phyloP scores from a whole-genome alignment of 75 land plant species.

The Sequoiadendron giganteum region DNA sequence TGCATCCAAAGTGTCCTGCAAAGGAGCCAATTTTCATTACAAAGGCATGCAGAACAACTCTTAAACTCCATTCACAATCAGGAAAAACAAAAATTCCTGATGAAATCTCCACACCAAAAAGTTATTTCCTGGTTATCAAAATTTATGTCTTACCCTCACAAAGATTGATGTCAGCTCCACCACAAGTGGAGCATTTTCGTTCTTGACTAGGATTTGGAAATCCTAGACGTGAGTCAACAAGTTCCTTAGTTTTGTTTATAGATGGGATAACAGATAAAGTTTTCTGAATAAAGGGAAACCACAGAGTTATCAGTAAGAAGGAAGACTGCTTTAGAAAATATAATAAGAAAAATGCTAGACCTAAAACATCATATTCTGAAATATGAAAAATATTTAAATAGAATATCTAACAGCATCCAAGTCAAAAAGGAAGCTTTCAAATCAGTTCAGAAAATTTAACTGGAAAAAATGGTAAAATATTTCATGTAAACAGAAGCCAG shows the following conservation, averaged over 20 bases:
- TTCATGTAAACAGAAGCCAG: not conserved
- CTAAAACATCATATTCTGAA: not conserved
- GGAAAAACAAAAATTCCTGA: not conserved
- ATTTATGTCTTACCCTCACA: constrained; percentile 25
- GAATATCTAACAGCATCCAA: not conserved
- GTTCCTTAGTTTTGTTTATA: constrained; percentile 11
- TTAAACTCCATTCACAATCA: not conserved
- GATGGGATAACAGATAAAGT: constrained; percentile 17
- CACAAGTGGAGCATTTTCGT: constrained; percentile 18
- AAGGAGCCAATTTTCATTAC: constrained; percentile 4
- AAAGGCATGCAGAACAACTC: not conserved
- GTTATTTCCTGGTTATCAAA: not conserved
- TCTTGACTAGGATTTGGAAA: constrained; percentile 11
- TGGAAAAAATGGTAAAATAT: not conserved
- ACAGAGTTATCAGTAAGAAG: not conserved
- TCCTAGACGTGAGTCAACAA: constrained; percentile 23
- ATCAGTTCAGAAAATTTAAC: not conserved
- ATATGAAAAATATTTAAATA: not conserved
- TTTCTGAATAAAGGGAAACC: constrained; percentile 9
- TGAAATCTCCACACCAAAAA: not conserved
- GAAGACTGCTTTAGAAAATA: not conserved
- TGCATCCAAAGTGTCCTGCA: constrained; percentile 37
- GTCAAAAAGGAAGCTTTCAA: not conserved
- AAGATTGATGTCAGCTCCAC: constrained; percentile 7
- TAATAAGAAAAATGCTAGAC: not conserved